Evolutionary conservation across 805 yeast species (phyloP), one percentile per base, ranked within the genome.

Genomic region (Priceomyces fermenticarens): DNA sequence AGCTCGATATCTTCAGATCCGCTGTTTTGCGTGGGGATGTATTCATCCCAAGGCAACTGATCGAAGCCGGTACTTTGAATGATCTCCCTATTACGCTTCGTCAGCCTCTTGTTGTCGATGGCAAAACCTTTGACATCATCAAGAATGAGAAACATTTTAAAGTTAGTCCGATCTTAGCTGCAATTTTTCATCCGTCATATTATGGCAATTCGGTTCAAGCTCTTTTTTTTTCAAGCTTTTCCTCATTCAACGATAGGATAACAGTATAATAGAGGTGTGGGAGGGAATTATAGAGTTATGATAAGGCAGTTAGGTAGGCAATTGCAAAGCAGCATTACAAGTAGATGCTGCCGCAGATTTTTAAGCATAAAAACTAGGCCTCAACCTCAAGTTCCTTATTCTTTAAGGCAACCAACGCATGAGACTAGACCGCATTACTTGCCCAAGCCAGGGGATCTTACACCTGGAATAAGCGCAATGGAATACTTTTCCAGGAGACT

Each of bases 391-490:
- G 47, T 49, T 14, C 59, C 63, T 1, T 62, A 74, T 49, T 66
- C 73, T 25, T 67, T 86, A 1, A 98, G 98, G 1, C 99, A 91
- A 63, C 93, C 98, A 0, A 67, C 88, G 10, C 78, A 75, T 54
- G 97, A 88, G 54, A 90, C 96, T 0, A 70, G 97, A 42, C 95
- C 95, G 0, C 75, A 70, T 42, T 81, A 81, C 48, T 58, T 86
- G 39, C 69, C 95, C 3, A 72, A 70, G 29, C 71, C 82, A 0
- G 97, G 97, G 4, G 85, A 87, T 49, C 55, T 93, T 20, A 90
- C 98, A 0, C 90, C 95, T 0, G 95, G 96, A 0, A 89, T 93
- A 27, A 67, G 87, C 2, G 89, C 97, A 0, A 39, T 76, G 39
- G 99, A 93, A 59, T 93, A 89, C 57, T 86, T 74, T 51, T 69